Evolutionary conservation across 176 grass and related monocot species (phyloP), one percentile per base, ranked within the genome.

Genomic region (Hyparrhenia diplandra): DNA sequence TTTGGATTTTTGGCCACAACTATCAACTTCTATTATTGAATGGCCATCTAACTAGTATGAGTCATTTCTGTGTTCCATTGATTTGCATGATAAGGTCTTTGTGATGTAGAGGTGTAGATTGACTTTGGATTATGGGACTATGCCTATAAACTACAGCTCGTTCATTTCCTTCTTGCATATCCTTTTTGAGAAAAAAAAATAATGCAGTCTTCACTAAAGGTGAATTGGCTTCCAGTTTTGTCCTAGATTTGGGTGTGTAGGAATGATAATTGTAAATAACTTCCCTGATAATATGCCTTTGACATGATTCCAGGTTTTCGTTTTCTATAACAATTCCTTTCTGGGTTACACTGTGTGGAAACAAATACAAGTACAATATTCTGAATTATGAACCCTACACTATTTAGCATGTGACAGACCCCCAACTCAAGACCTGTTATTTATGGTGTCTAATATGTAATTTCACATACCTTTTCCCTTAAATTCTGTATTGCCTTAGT

Each of bases 251-350:
- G 40, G 1, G 21, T 71, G 24, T 9, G 13, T 69, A 69, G 41
- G 69, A 46, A 71, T 25, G 41, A 17, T 45, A 46, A 71, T 14
- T 46, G 40, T 47, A 46, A 47, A 27, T 3, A 29, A 46, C 13
- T 24, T 71, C 40, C 24, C 41, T 28, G 9, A 7, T 46, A 16
- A 42, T 3, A 71, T 71, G 24, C 23, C 12, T 30, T 45, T 30
- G 24, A 49, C 69, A 8, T 72, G 14, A 5, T 71, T 42, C 24
- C 0, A 4, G 24, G 13, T 46, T 71, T 23, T 12, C 11, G 2
- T 81, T 29, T 81, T 24, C 25, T 71, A 6, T 70, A 64, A 14
- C 7, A 71, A 70, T 4, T 71, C 66, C 3, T 59, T 81, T 81
- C 6, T 80, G 69, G 34, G 29, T n/a, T 20, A 69, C 11, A 42